Evolutionary conservation across 2,329 filamentous ascomycete species (phyloP), one percentile per base, ranked within the genome.

Genomic region (Pseudogymnoascus destructans): DNA sequence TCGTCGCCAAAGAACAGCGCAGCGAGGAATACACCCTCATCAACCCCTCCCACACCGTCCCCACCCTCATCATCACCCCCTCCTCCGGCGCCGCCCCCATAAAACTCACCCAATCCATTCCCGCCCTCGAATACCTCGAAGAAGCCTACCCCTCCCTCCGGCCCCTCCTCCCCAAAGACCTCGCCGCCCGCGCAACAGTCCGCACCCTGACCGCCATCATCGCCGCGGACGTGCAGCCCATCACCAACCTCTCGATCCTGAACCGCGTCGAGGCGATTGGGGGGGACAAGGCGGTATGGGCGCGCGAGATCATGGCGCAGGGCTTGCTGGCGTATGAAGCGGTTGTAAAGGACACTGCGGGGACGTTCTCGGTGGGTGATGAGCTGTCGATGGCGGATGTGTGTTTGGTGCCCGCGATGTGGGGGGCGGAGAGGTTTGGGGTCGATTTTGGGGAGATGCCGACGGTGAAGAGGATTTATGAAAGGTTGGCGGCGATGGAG

Each of bases 101-200:
- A 36, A 71, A 69, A n/a, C 75, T 79, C 27, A 75, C 74, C 3
- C 80, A 83, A 64, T 83, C 79, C 3, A 66, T 82, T 33, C 78
- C 82, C 1, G 80, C 80, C 0, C 72, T 85, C 3, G 81, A 85
- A 64, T 85, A 79, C 61, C 73, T 85, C 2, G 81, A 84, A 54
- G 81, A 85, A 62, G 68, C 69, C 1, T 74, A 75, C 42, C 74
- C 77, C 0, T 64, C 71, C 0, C 60, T 64, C 0, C 64, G 66
- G 0, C 63, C 70, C 0, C 72, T 83, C 1, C 73, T 84, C 0
- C 81, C 81, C 0, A 67, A 70, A 0, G 68, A 78, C 23, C 67
- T 72, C 0, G 63, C 69, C 2, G 65, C 63, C 0, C 73, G 81
- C 15, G 80, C 80, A 0, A 66, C 69, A 2, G 78, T 80, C 0